Percentiles rank a stretch among this genome's conserved stretches.
These are phyloP conservation scores for Selaginella tamariscina DNA, from an alignment of 75 land plant species.

Conservation along the genomic window DNA sequence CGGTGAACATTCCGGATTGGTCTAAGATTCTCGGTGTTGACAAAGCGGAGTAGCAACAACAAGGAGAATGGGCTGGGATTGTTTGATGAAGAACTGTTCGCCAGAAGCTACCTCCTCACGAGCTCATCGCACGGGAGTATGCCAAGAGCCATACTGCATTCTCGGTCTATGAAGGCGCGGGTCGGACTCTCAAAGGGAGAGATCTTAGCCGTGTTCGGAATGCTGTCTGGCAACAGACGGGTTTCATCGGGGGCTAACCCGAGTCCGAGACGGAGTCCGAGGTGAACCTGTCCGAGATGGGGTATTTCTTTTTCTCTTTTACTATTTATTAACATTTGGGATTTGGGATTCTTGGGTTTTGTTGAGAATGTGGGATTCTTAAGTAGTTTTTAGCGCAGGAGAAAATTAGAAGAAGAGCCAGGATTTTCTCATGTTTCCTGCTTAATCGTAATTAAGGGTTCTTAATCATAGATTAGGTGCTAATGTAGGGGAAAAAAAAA, in stretches of 20 bases:
- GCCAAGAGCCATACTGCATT: constrained; percentile 30
- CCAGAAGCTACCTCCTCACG: constrained; percentile 44
- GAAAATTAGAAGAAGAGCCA: not conserved
- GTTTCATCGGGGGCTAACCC: constrained; percentile 27
- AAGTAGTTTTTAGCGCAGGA: not conserved
- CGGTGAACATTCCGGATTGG: constrained; percentile 29
- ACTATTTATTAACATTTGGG: not conserved
- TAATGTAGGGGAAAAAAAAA: too few relatives aligned
- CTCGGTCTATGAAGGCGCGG: constrained; percentile 44
- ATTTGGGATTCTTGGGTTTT: too few relatives aligned
- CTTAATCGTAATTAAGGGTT: too few relatives aligned
- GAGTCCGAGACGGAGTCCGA: not conserved
- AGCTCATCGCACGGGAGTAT: constrained; percentile 29
- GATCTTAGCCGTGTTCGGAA: constrained; percentile 50
- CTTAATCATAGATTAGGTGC: too few relatives aligned
- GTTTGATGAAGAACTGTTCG: not conserved
- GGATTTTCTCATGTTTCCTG: not conserved
- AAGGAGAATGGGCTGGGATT: constrained; percentile 3
- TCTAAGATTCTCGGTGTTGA: constrained; percentile 14
- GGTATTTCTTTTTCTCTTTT: not conserved
- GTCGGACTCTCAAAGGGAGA: constrained; percentile 50
- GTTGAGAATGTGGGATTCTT: too few relatives aligned
- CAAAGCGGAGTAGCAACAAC: not conserved
- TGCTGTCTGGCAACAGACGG: constrained; percentile 43
- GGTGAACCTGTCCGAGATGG: not conserved